phyloP scores from a whole-genome alignment of 805 yeast species.

The Lachancea sp. region DNA sequence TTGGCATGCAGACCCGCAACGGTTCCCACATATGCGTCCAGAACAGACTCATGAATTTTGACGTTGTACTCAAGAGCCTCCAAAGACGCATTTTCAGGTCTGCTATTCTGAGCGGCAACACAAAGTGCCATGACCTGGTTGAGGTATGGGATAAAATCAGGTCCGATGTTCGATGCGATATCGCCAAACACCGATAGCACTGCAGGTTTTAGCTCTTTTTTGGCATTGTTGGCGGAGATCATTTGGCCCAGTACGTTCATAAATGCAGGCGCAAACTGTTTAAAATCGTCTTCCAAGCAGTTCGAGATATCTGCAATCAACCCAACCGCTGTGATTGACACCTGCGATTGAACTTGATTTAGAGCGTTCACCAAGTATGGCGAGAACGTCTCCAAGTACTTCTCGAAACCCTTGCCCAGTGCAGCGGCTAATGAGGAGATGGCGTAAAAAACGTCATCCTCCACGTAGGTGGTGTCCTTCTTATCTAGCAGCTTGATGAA shows the following conservation, averaged over 20 bases:
- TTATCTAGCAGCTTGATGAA: slow-evolving; percentile 64
- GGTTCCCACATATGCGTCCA: slow-evolving; percentile 93
- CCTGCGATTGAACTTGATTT: slow-evolving; percentile 73
- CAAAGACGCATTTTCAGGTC: slow-evolving; percentile 58
- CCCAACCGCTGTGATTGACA: slow-evolving; percentile 88
- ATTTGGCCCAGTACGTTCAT: slow-evolving; percentile 78
- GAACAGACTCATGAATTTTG: slow-evolving; percentile 74
- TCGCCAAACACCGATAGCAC: slow-evolving; percentile 94
- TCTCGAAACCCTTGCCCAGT: slow-evolving; percentile 60
- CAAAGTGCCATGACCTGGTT: slow-evolving; percentile 76
- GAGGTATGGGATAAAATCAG: slow-evolving; percentile 67
- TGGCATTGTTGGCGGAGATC: slow-evolving; percentile 59
- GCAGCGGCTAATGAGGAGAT: slow-evolving; percentile 86
- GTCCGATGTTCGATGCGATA: slow-evolving; percentile 82
- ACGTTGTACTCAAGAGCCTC: slow-evolving; percentile 75
- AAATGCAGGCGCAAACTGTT: slow-evolving; percentile 69
- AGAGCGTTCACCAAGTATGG: slow-evolving; percentile 79
- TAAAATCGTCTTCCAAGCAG: slow-evolving; percentile 68
- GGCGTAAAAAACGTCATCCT: slow-evolving; percentile 91
- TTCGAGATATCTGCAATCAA: slow-evolving; percentile 91
- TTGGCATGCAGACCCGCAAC: slow-evolving; percentile 77
- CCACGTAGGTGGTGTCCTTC: slow-evolving; percentile 63
- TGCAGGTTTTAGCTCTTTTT: slow-evolving; percentile 78
- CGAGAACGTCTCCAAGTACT: slow-evolving; percentile 73
- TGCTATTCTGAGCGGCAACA: slow-evolving; percentile 53